phyloP scores from a whole-genome alignment of 495 filamentous ascomycete species.

The Penicillium silybi region DNA sequence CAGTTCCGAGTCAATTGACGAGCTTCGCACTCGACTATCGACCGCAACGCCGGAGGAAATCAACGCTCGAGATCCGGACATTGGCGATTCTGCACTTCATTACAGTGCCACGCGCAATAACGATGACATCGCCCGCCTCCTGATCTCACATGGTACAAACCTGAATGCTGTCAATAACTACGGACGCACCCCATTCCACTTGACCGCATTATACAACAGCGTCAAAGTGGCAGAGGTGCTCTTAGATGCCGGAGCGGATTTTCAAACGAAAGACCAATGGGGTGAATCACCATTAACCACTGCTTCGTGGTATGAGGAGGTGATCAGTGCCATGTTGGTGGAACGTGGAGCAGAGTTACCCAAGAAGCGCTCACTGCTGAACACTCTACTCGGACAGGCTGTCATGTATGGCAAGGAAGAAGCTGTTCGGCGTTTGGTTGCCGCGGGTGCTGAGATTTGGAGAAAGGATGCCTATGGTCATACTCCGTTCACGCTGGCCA shows the following conservation, averaged over 20 bases:
- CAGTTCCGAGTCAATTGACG: constrained; percentile 1
- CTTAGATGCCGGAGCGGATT: constrained; percentile 73
- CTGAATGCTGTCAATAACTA: not conserved
- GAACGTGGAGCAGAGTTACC: not conserved
- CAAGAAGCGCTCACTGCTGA: not conserved
- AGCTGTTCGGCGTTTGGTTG: not conserved
- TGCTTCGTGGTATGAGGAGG: not conserved
- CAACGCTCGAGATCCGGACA: constrained; percentile 1
- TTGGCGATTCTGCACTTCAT: constrained; percentile 3
- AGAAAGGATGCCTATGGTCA: not conserved
- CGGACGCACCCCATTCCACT: constrained; percentile 1
- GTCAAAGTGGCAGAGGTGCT: constrained; percentile 61
- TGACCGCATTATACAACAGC: not conserved
- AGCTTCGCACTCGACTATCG: not conserved
- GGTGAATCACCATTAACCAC: not conserved
- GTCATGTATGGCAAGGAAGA: not conserved
- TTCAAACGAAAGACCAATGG: constrained; percentile 21
- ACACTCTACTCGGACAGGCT: not conserved
- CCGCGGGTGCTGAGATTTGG: constrained; percentile 4
- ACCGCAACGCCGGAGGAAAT: not conserved
- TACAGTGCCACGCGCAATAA: constrained; percentile 2
- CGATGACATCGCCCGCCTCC: not conserved
- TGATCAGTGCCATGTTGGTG: not conserved
- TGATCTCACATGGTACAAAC: not conserved
- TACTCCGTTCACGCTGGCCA: not conserved